Evolutionary conservation across 2,329 filamentous ascomycete genomes (phyloP).

Genomic region (Aureobasidium sp.): DNA sequence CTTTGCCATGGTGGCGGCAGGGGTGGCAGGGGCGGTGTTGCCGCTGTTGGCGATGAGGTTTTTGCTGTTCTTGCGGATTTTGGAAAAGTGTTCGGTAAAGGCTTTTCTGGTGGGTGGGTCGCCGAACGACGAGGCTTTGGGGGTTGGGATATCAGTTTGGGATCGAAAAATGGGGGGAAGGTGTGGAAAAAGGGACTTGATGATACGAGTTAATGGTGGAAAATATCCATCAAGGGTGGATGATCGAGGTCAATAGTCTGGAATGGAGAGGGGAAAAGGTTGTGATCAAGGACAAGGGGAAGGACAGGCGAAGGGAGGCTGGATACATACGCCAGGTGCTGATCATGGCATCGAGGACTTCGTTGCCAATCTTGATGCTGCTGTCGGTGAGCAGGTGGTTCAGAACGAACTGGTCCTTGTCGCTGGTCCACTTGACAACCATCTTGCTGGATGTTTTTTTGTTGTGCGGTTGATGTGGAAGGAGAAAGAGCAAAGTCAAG

Average conservation of each 20-base stretch:
- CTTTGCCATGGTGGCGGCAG: not conserved
- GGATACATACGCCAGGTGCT: slow-evolving; percentile 14
- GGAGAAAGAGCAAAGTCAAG: not conserved
- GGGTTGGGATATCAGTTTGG: not conserved
- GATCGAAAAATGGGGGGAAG: too few relatives aligned
- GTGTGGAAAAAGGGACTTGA: too few relatives aligned
- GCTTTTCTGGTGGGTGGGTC: slow-evolving; percentile 13
- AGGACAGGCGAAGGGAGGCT: not conserved
- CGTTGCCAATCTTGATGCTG: slow-evolving; percentile 3
- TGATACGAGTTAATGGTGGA: too few relatives aligned
- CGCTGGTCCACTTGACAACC: slow-evolving; percentile 15
- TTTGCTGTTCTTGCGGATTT: slow-evolving; percentile 12
- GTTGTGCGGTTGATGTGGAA: not conserved
- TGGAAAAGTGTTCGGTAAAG: slow-evolving; percentile 15
- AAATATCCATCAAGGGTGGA: too few relatives aligned
- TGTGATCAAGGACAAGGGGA: not conserved
- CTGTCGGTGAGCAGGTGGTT: slow-evolving; percentile 3
- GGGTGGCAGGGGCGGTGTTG: not conserved
- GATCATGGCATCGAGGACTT: slow-evolving; percentile 5
- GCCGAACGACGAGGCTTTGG: slow-evolving; percentile 10
- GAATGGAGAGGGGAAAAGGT: too few relatives aligned
- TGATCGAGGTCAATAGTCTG: too few relatives aligned
- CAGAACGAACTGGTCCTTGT: slow-evolving; percentile 14
- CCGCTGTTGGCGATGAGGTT: not conserved
- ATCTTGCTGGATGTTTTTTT: slow-evolving; percentile 3